Evolutionary conservation across 140 eudicot species (phyloP), one percentile per base, ranked within the genome.

Genomic region (Cichorium intybus): DNA sequence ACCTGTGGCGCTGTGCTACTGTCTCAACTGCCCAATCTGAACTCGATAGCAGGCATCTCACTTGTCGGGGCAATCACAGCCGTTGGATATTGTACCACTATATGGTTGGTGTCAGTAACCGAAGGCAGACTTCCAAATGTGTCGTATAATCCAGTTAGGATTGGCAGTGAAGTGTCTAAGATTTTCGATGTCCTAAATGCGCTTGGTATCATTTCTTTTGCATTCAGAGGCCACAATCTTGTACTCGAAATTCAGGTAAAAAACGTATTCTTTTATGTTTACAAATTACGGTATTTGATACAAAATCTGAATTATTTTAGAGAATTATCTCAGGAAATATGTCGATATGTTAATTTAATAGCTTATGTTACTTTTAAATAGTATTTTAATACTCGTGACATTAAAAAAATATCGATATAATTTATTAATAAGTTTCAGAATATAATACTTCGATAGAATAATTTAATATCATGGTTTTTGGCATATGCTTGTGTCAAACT

Each of bases 171-270:
- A 3, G 70, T 59, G 11, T 39, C 77, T 3, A 71, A 68, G 10
- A 4, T 50, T 17, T 71, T 84, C 11, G 58, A 58, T 37, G 74
- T 84, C 58, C 60, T 84, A 12, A 84, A 84, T 49, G 87, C 91
- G 7, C 70, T 84, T 63, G 91, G 91, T 29, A 84, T 84, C 24
- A 77, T 84, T 62, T 75, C 80, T 23, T 81, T 84, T 31, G 81
- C 84, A 31, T 84, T 84, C 27, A 56, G 87, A 70, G 90, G 90
- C 18, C 87, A 84, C 66, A 84, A 84, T 64, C 84, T 84, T n/a
- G 64, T 78, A 17, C 72, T 84, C 14, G 87, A 84, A 68, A 77
- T 84, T 64, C 90, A 81, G 90, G 90, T 78, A 70, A 35, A 47
- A 3, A 23, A 37, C 10, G 15, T 1, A 54, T 28, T 23, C 4